Base-by-base conservation (phyloP, 306 rosid species). In the Dalbergia oliveri region DNA sequence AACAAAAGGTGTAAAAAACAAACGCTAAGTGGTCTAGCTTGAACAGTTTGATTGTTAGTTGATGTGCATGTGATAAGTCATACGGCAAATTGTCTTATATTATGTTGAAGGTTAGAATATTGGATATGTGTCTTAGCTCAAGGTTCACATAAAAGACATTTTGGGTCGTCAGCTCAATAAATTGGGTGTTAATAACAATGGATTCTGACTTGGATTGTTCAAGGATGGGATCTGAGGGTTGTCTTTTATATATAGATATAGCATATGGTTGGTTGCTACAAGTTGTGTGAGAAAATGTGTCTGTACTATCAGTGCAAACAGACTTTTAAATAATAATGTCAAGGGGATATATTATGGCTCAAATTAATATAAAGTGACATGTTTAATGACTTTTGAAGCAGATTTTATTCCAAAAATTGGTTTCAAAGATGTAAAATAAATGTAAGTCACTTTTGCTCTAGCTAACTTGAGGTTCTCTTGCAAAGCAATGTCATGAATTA, bases 1-100 rank as follows among this genome's bases (percentile, higher is more conserved):
- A 72, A 69, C 11, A 16, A 49, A 56, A 13, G 56, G 71, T 69
- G 16, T n/a, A 66, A 60, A 79, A 81, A n/a, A 26, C 15, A 47
- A n/a, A 64, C 90, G 90, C n/a, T 66, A 91, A 23, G 43, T 58
- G 37, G 53, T 43, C 23, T 74, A 67, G 39, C 68, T 68, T 76
- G 68, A 13, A 67, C 56, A 23, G 47, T 57, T 11, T 50, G n/a
- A 50, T 50, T 1, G 63, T 44, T 34, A 13, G 68, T 70, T 82
- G 53, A 53, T 62, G 41, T 35, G 0, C 61, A 35, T 63, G 35
- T 15, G 79, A 77, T 35, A 8, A 64, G 57, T 37, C 64, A 45
- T 11, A 21, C 39, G 21, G 59, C 47, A 45, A 31, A 71, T 35
- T 11, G 9, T 51, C 21, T 8, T 43, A 43, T 10, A 47, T 47